Percentiles rank a stretch among this genome's conserved stretches.
Conservation (phyloP, 768 basidiomycete species). For the Cyclocybe aegerita region DNA sequence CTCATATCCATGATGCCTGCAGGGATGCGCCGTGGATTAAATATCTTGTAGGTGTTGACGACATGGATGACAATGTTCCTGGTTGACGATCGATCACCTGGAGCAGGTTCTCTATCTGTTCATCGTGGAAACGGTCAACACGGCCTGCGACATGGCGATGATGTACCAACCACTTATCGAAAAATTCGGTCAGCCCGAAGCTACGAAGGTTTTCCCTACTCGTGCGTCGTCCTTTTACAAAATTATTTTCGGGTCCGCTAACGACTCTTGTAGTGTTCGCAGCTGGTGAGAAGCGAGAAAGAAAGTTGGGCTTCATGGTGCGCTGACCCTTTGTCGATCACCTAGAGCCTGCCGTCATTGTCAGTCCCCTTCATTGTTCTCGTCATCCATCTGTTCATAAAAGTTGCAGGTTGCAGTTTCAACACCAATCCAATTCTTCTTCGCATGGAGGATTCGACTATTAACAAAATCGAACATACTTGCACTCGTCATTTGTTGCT, state of each 20-base stretch:
- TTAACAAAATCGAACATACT: constrained; percentile 39
- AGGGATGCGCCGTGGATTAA: constrained; percentile 46
- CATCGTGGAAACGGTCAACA: constrained; percentile 40
- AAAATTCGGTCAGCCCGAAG: constrained; percentile 34
- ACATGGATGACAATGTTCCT: no score
- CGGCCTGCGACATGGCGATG: constrained; percentile 42
- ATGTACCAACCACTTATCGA: constrained; percentile 47
- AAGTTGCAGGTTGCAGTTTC: constrained; percentile 37
- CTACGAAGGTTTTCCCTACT: constrained; percentile 34
- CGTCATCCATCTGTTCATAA: not conserved
- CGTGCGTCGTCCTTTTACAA: constrained; percentile 19
- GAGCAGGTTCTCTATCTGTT: constrained; percentile 42
- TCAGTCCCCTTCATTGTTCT: constrained; percentile 15
- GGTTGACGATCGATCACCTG: not conserved
- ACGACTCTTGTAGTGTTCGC: constrained; percentile 16
- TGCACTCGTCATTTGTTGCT: constrained; percentile 26
- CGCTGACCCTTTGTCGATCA: not conserved
- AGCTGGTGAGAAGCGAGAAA: constrained; percentile 9
- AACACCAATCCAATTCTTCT: constrained; percentile 47
- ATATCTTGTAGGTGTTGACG: constrained; percentile 28
- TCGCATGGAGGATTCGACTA: constrained; percentile 41
- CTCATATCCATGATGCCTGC: not conserved
- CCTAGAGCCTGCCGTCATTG: constrained; percentile 32
- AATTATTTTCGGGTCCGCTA: not conserved
- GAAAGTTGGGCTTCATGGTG: not conserved